A percentile compares a stretch with the other conserved stretches of the same genome.
phyloP scores from a whole-genome alignment of 2,329 filamentous ascomycete species.

The Phoma sp. region DNA sequence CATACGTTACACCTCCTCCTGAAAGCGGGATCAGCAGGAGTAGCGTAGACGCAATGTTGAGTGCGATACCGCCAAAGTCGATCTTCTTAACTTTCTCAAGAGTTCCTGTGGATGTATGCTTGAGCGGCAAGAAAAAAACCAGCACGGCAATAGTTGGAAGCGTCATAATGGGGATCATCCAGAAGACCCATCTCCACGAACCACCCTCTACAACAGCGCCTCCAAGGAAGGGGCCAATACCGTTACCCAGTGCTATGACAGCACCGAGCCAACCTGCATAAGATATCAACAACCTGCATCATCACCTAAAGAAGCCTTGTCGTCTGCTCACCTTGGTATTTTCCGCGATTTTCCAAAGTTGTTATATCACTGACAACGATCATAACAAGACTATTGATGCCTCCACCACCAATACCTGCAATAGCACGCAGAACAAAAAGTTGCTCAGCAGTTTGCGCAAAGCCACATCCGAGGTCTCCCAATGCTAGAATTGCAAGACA shows the following conservation, averaged over 20 bases:
- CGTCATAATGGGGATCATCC: slow-evolving; percentile 27
- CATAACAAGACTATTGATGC: slow-evolving; percentile 53
- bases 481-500: slow-evolving; percentile 56
- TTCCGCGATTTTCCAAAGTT: slow-evolving; percentile 53
- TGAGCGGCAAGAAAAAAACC: slow-evolving; percentile 43
- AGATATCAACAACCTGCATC: background rate
- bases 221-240: slow-evolving; percentile 38
- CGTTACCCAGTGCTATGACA: slow-evolving; percentile 33
- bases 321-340: slow-evolving; percentile 34
- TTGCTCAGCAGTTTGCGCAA: slow-evolving; percentile 50
- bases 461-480: slow-evolving; percentile 60
- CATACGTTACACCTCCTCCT: slow-evolving; percentile 63
- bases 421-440: slow-evolving; percentile 62
- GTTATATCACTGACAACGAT: slow-evolving; percentile 60
- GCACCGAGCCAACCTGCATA: slow-evolving; percentile 30
- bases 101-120: slow-evolving; percentile 52
- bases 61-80: slow-evolving; percentile 64
- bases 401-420: slow-evolving; percentile 59
- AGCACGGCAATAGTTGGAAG: slow-evolving; percentile 18
- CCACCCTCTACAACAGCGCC: slow-evolving; percentile 38
- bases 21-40: slow-evolving; percentile 69
- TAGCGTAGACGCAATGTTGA: slow-evolving; percentile 63
- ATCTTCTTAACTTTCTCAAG: slow-evolving; percentile 60
- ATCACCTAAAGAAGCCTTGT: background rate
- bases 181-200: slow-evolving; percentile 57